Base-by-base conservation (phyloP, 768 basidiomycete genomes). In the Termitomyces eurrhizus region DNA sequence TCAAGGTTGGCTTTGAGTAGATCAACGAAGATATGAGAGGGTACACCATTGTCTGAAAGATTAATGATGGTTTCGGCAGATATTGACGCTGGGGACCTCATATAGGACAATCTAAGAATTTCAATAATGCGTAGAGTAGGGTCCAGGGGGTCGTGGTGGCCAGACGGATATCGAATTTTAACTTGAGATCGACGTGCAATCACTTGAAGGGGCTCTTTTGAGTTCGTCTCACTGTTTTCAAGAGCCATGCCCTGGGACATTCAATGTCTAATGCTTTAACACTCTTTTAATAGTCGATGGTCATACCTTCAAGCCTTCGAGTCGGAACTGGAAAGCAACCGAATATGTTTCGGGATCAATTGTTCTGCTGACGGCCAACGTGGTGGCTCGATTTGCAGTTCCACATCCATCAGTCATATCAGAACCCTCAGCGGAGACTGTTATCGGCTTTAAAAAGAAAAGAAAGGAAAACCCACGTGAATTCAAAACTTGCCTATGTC, bases 21-120 rank as follows among this genome's bases (percentile, higher is more conserved):
- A 0, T 74, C 54, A 5, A 71, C 52, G 62, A 88, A 84, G 5
- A 77, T 68, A 0, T 48, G 4, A 32, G 69, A 60, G 7, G 79
- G 77, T 3, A 90, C 87, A 0, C 83, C 83, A 64, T 89, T 89
- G 58, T 88, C 86, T 0, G 81, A 76, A 7, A 89, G 73, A 66
- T 88, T 88, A 52, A 87, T 80, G 41, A 88, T 82, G 0, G 78
- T 82, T 64, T 90, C 86, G 1, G 76, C 70, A 1, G 85, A 82
- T 6, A 89, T 72, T 7, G 75, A 73, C 6, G 77, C 73, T 1
- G 81, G 78, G 2, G 76, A 74, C 18, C 73, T 72, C 62, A 86
- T 69, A 14, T 81, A 79, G 0, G 84, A 80, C 0, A 77, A 70
- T 39, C 79, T 72, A 7, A 87, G 73, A n/a, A 86, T 67, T 57